These are phyloP conservation scores for Lentinula edodes DNA, from an alignment of 768 basidiomycete genomes.

Conservation along the genomic window DNA sequence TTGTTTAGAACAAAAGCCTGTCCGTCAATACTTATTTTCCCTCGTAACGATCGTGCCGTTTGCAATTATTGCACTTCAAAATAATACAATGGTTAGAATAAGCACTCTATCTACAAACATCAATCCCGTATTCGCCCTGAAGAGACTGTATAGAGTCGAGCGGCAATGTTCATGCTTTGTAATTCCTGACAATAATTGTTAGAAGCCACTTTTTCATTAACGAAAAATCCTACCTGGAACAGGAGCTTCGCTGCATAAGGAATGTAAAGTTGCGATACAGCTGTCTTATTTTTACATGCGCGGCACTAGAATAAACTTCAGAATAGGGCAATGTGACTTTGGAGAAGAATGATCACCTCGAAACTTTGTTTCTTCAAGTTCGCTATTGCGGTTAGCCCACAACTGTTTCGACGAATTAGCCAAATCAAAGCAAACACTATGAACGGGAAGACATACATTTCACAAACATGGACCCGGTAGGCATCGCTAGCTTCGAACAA, in stretches of 20 bases:
- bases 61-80: too few relatives aligned
- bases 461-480: conserved; percentile 92
- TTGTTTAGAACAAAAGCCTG: neutral
- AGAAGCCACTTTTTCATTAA: neutral
- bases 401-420: conserved; percentile 39
- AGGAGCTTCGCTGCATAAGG: conserved; percentile 96
- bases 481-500: conserved; percentile 91
- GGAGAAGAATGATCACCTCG: conserved; percentile 43
- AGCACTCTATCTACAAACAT: conserved; percentile 11
- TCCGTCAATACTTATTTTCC: neutral
- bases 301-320: conserved; percentile 52
- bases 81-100: conserved; percentile 7
- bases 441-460: conserved; percentile 61
- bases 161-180: conserved; percentile 94
- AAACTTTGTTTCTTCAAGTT: conserved; percentile 99
- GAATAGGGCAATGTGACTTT: neutral
- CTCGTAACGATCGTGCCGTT: too few relatives aligned
- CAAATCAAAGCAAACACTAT: conserved; percentile 3
- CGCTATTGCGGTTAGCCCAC: conserved; percentile 95
- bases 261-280: conserved; percentile 85
- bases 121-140: conserved; percentile 80
- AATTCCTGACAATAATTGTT: conserved; percentile 52
- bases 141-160: conserved; percentile 80
- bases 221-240: conserved; percentile 66
- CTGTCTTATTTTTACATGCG: conserved; percentile 95